Conservation (phyloP, 441 rosid species). For the Populus tomentosa region DNA sequence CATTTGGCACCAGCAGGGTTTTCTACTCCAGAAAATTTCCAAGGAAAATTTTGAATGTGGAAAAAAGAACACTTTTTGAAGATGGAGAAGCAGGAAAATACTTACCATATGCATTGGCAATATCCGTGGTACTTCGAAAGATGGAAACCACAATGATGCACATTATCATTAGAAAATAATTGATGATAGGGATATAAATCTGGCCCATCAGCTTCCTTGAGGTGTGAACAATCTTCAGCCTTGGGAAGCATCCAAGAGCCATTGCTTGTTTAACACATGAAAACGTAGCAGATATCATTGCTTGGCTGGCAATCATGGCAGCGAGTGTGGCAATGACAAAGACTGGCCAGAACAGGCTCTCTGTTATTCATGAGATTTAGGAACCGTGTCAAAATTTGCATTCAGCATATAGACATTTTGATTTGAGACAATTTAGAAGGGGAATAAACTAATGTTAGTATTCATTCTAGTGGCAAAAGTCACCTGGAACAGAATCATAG, state of each 20-base stretch:
- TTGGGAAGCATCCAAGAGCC: constrained; percentile 98
- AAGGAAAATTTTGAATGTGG: not conserved
- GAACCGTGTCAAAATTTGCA: constrained; percentile 15
- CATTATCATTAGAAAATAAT: constrained; percentile 92
- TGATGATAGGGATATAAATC: constrained; percentile 83
- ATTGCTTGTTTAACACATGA: constrained; percentile 92
- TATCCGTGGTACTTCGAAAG: constrained; percentile 79
- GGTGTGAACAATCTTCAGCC: constrained; percentile 91
- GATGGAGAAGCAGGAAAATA: constrained; percentile 13
- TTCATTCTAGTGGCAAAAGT: constrained; percentile 7
- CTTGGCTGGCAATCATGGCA: constrained; percentile 99
- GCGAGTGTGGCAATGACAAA: constrained; percentile 77
- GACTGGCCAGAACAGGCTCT: constrained; percentile 83
- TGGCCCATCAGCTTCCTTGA: constrained; percentile 85
- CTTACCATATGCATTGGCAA: constrained; percentile 93
- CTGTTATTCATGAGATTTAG: constrained; percentile 41
- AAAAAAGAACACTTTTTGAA: not conserved
- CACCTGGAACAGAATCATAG: constrained; percentile 92
- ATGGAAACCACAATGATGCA: constrained; percentile 80
- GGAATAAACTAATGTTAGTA: constrained; percentile 7
- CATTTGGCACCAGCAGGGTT: not conserved
- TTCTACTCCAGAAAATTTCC: not conserved
- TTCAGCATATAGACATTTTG: not conserved
- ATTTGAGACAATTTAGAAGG: not conserved
- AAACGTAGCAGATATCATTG: constrained; percentile 99